Percentiles rank a stretch among this genome's conserved stretches.
These are phyloP conservation scores for Vitis amurensis DNA, from an alignment of 164 flowering plant genomes.

Conservation along the genomic window DNA sequence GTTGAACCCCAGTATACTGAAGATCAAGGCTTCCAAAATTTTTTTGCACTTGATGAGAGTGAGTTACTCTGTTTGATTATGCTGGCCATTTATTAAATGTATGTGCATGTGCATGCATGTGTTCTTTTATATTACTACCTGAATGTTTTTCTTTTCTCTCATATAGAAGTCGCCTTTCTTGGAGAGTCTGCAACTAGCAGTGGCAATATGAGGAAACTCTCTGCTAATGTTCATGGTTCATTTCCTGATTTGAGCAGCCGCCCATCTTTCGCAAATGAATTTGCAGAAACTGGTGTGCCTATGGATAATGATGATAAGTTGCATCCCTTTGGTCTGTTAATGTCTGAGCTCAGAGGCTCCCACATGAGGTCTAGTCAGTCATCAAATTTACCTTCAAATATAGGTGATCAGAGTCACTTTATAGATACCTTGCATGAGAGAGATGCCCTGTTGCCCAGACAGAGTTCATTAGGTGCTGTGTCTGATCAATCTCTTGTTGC, in stretches of 20 bases:
- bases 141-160: constrained; percentile 15
- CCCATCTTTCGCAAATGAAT: constrained; percentile 33
- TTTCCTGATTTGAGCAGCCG: constrained; percentile 20
- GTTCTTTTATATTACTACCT: background rate
- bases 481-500: constrained; percentile 36
- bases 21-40: constrained; percentile 41
- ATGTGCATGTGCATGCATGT: background rate
- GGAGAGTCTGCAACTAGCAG: constrained; percentile 49
- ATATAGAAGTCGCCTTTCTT: constrained; percentile 59
- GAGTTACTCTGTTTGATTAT: constrained; percentile 3
- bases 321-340: constrained; percentile 75
- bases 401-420: constrained; percentile 9
- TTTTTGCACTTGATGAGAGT: constrained; percentile 68
- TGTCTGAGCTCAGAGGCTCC: constrained; percentile 77
- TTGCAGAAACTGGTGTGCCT: constrained; percentile 24
- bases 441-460: constrained; percentile 13
- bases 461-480: constrained; percentile 25
- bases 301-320: constrained; percentile 43
- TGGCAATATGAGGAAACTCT: constrained; percentile 32
- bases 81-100: too few relatives aligned
- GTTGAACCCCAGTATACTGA: constrained; percentile 35
- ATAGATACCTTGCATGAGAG: constrained; percentile 6
- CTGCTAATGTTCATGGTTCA: constrained; percentile 31
- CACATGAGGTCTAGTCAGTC: constrained; percentile 38
- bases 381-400: constrained; percentile 34